Percentiles rank a stretch among this genome's conserved stretches.
Conservation (phyloP, 2,329 filamentous ascomycete genomes). For the Phialophora chinensis region DNA sequence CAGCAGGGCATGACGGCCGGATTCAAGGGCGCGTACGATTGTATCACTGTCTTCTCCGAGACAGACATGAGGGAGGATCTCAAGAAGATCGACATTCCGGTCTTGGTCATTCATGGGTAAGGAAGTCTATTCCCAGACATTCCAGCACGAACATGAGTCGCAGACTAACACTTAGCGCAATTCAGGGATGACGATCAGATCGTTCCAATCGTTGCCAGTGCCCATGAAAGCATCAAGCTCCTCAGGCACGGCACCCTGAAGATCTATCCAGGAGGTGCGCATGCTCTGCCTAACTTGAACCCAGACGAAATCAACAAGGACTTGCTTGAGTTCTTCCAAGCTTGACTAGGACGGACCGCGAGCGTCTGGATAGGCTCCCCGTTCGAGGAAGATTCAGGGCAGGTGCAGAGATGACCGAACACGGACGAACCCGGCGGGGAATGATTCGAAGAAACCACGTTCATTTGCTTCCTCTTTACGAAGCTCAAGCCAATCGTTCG, state of each 20-base stretch:
- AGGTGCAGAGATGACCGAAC: not conserved
- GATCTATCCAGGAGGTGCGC: conserved; percentile 8
- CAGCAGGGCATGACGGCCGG: conserved; percentile 48
- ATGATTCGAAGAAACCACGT: too few species aligned
- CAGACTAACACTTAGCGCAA: too few species aligned
- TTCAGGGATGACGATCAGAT: conserved; percentile 14
- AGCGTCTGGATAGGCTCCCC: not conserved
- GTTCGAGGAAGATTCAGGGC: not conserved
- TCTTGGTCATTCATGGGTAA: conserved; percentile 41
- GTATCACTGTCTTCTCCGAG: conserved; percentile 50
- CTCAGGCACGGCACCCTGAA: conserved; percentile 16
- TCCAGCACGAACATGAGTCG: not conserved
- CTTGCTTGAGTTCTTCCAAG: conserved; percentile 15
- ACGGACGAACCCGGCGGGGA: not conserved
- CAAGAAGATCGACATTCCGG: conserved; percentile 49
- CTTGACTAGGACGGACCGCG: not conserved
- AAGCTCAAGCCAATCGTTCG: too few species aligned
- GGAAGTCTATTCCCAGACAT: not conserved
- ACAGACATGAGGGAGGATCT: conserved; percentile 52
- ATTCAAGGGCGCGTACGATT: conserved; percentile 50
- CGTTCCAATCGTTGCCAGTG: conserved; percentile 10
- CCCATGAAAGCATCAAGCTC: conserved; percentile 12
- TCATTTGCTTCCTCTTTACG: too few species aligned
- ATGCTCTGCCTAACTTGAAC: conserved; percentile 8
- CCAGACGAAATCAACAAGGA: conserved; percentile 16